phyloP scores from a whole-genome alignment of 2,329 filamentous ascomycete species.

The Coniochaeta sp. region DNA sequence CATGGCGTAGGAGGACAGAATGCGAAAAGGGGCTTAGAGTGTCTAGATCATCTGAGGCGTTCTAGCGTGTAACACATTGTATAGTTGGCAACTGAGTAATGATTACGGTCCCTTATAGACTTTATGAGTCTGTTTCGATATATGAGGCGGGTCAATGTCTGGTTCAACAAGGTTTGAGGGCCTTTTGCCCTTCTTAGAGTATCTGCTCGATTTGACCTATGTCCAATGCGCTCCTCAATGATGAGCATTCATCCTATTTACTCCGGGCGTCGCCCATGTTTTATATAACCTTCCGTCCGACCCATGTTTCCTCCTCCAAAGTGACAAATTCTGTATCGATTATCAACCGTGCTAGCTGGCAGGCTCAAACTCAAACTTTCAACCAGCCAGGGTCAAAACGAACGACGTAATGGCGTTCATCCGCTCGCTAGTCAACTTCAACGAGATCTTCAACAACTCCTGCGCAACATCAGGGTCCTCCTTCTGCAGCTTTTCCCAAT shows the following conservation, averaged over 20 bases:
- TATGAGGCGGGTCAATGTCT: neutral
- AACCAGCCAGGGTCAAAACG: conserved; percentile 42
- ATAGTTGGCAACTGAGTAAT: neutral
- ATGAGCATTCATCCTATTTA: neutral
- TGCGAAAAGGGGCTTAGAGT: neutral
- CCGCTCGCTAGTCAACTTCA: conserved; percentile 90
- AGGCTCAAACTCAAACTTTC: neutral
- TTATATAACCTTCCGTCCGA: neutral
- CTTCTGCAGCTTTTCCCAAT: conserved; percentile 66
- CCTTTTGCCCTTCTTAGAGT: neutral
- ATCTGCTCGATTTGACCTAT: neutral
- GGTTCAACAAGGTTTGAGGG: neutral
- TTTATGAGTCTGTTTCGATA: neutral
- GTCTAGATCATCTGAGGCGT: neutral
- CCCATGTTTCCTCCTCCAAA: neutral
- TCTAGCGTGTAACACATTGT: conserved; percentile 1
- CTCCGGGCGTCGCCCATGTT: neutral
- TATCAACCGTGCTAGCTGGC: neutral
- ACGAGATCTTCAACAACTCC: conserved; percentile 77
- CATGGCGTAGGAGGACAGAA: neutral
- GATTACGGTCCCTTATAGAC: neutral
- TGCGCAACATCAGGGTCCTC: conserved; percentile 70
- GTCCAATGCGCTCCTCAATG: neutral
- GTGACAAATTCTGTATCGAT: neutral
- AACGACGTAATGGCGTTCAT: conserved; percentile 65